Conservation (phyloP, 345 rosid genomes). For the Populus nigra region DNA sequence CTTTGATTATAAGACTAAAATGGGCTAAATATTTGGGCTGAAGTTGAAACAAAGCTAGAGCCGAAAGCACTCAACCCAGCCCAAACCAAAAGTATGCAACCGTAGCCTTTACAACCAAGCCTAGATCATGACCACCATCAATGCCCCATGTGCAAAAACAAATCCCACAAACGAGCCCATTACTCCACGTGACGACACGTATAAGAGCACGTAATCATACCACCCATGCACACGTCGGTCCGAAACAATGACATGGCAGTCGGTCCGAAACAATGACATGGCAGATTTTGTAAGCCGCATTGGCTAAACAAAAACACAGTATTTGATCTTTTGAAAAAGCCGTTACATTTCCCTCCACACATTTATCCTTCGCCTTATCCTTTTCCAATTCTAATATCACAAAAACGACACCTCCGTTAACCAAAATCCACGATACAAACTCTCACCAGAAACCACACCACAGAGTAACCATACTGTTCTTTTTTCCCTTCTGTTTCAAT, state of each 20-base stretch:
- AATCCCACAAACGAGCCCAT: neutral
- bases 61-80: neutral
- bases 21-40: neutral
- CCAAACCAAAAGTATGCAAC: neutral
- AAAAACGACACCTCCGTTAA: neutral
- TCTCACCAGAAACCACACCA: constrained; percentile 16
- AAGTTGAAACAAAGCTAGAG: neutral
- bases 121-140: neutral
- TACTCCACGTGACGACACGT: constrained; percentile 6
- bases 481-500: constrained; percentile 12
- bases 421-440: neutral
- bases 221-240: neutral
- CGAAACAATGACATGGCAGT: constrained; percentile 42
- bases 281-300: constrained; percentile 26
- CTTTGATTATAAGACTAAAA: too few species aligned
- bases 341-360: constrained; percentile 73
- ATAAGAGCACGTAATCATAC: neutral
- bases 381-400: constrained; percentile 1
- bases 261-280: constrained; percentile 34
- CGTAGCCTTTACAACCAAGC: neutral
- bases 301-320: neutral
- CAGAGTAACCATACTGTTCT: neutral
- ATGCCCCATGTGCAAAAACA: too few species aligned
- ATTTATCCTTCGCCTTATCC: constrained; percentile 45
- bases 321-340: constrained; percentile 17